Percentiles rank a stretch among this genome's conserved stretches.
Conservation (phyloP, 2,329 filamentous ascomycete species). For the Exutisphaerella laricina region DNA sequence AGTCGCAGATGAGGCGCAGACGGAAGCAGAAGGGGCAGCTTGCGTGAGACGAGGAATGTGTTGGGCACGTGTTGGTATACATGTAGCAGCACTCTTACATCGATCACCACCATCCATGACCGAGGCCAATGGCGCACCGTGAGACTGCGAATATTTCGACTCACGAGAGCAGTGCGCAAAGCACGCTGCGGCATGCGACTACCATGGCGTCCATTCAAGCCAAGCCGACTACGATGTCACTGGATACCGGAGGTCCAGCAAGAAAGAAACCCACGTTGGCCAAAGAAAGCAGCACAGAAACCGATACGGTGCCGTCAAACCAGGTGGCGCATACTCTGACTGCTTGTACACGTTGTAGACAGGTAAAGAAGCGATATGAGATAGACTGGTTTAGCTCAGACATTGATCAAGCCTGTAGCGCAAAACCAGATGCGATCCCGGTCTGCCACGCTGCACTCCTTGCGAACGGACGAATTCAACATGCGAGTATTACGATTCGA, state of each 20-base stretch:
- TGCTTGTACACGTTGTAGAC: constrained; percentile 72
- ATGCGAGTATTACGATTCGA: constrained; percentile 93
- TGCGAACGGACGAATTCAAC: constrained; percentile 86
- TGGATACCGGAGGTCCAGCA: constrained; percentile 11
- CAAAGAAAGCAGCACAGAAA: constrained; percentile 21
- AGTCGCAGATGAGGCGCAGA: constrained; percentile 1
- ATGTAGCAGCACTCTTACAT: background rate
- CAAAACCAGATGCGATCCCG: constrained; percentile 93
- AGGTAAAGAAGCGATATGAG: constrained; percentile 49
- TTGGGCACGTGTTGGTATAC: background rate
- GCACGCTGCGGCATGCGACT: constrained; percentile 5
- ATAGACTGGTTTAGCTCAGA: background rate
- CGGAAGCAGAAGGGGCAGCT: background rate
- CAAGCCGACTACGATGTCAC: constrained; percentile 3
- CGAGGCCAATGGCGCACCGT: too few species aligned
- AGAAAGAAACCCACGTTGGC: constrained; percentile 23
- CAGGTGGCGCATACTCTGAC: constrained; percentile 74
- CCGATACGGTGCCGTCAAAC: constrained; percentile 43
- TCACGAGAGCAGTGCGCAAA: background rate
- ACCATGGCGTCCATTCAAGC: constrained; percentile 3
- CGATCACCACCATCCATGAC: too few species aligned
- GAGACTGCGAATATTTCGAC: background rate
- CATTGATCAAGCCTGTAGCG: constrained; percentile 51
- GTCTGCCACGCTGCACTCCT: constrained; percentile 81
- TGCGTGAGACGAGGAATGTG: too few species aligned